Evolutionary conservation across 768 basidiomycete genomes (phyloP), one percentile per base, ranked within the genome.

Genomic region (Clavulina sp.): DNA sequence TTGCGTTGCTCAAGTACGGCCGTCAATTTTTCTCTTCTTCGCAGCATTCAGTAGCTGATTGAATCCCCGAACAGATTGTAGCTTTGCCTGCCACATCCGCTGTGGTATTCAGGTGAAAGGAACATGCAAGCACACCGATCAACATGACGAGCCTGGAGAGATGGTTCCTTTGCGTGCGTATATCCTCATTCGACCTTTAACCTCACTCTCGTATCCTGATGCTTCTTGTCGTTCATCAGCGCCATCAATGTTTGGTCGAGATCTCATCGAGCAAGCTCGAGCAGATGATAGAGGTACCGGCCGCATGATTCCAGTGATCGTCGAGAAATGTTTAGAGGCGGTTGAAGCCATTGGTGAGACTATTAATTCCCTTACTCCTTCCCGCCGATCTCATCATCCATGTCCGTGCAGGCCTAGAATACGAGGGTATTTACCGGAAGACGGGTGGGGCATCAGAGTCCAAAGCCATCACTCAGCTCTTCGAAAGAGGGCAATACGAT

Each of bases 351-450:
- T 78, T 54, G 92, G 89, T 91, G 57, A 51, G 81, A 41, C 16
- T 50, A 30, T 46, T 58, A 33, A 29, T 16, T 59, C 29, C 57
- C 4, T 9, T 26, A 28, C 29, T 29, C 19, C 19, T 3, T 40
- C 9, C 32, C 40, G 36, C 29, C 47, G 13, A 43, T 40, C 38
- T 7, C 34, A n/a, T 29, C 43, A 18, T 30, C 7, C 32, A 13
- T 30, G 7, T 32, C 33, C 5, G 24, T 26, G 49, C 48, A 86
- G 92, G 85, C 3, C 73, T 96, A 68, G 88, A 95, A 54, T 91
- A 91, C 60, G 95, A 99, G 64, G 95, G 95, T 7, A 88, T 99
- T 57, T 99, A 99, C 65, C 87, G 95, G 56, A 99, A 99, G 69
- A 88, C 82, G 0, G 95, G 95, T 29, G 95, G 95, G 2, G 80